Evolutionary conservation across 768 basidiomycete genomes (phyloP).

Genomic region (Pulveroboletus sp.): DNA sequence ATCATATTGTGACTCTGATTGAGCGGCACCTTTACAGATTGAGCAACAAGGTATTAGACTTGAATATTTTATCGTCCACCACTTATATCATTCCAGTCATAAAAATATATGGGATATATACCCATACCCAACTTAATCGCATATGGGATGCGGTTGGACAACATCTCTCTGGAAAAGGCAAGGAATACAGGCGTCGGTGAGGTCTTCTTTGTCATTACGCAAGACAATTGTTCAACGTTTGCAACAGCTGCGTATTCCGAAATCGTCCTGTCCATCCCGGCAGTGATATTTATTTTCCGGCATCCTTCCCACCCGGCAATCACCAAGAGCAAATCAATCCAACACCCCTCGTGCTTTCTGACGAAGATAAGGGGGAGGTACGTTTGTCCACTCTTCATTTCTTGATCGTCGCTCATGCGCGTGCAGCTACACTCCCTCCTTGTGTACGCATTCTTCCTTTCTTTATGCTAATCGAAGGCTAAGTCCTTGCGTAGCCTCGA

Average conservation of each 20-base stretch:
- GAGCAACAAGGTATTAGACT: conserved; percentile 37
- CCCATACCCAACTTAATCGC: conserved; percentile 44
- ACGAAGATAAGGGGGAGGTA: conserved; percentile 50
- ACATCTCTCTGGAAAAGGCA: conserved; percentile 43
- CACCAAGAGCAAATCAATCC: conserved; percentile 14
- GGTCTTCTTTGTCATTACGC: not conserved
- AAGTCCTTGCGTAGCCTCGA: conserved; percentile 39
- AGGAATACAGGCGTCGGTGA: conserved; percentile 54
- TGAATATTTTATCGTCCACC: not conserved
- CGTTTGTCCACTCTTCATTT: not conserved
- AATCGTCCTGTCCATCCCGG: conserved; percentile 32
- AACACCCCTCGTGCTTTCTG: conserved; percentile 34
- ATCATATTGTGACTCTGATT: not conserved
- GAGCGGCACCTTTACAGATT: conserved; percentile 24
- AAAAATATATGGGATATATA: conserved; percentile 50
- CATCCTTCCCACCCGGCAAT: conserved; percentile 46
- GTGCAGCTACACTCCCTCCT: conserved; percentile 55
- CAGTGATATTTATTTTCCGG: conserved; percentile 47
- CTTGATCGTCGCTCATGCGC: not conserved
- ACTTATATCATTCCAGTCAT: conserved; percentile 32
- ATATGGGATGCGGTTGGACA: conserved; percentile 47
- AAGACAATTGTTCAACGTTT: not conserved
- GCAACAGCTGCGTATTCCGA: conserved; percentile 46
- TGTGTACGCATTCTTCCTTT: conserved; percentile 42
- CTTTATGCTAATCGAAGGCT: conserved; percentile 21